These are phyloP conservation scores for Torrubiellomyces zombiae DNA, from an alignment of 2,329 filamentous ascomycete genomes.

Conservation along the genomic window DNA sequence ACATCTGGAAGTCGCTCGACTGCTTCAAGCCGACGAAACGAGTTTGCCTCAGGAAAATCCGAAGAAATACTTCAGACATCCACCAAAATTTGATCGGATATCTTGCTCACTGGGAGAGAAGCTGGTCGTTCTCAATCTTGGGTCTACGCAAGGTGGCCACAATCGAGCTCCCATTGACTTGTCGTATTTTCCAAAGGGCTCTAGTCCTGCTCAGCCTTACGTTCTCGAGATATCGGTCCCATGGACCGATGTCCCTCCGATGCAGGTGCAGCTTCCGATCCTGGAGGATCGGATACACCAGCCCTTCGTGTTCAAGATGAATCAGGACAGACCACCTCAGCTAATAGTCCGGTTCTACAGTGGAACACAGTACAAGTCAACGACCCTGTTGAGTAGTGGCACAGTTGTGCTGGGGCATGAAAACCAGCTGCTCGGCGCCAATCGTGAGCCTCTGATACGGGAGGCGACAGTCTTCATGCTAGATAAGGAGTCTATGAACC, in stretches of 20 bases:
- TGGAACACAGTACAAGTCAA: slow-evolving; percentile 1
- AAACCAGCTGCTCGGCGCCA: slow-evolving; percentile 9
- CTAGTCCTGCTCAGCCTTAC: not conserved
- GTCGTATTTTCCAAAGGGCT: too few relatives aligned
- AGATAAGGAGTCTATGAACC: slow-evolving; percentile 11
- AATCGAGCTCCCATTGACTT: slow-evolving; percentile 2
- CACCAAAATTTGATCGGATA: not conserved
- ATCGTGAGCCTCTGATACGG: slow-evolving; percentile 16
- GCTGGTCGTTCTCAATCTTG: slow-evolving; percentile 5
- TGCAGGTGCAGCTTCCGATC: slow-evolving; percentile 9
- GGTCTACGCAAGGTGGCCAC: slow-evolving; percentile 5
- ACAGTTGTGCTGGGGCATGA: slow-evolving; percentile 11
- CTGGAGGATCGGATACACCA: slow-evolving; percentile 9
- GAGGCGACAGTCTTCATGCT: slow-evolving; percentile 16
- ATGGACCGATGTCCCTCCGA: slow-evolving; percentile 1
- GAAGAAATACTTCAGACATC: not conserved
- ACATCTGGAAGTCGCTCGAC: slow-evolving; percentile 11
- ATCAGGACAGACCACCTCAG: slow-evolving; percentile 3
- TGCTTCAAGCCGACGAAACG: slow-evolving; percentile 1
- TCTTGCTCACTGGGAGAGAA: slow-evolving; percentile 1
- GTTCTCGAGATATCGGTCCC: slow-evolving; percentile 4
- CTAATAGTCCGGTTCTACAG: slow-evolving; percentile 9
- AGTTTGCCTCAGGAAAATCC: not conserved
- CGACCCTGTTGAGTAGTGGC: slow-evolving; percentile 10
- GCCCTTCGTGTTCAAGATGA: slow-evolving; percentile 9